phyloP scores from a whole-genome alignment of 345 rosid genomes.

The Lepidium aucheri region DNA sequence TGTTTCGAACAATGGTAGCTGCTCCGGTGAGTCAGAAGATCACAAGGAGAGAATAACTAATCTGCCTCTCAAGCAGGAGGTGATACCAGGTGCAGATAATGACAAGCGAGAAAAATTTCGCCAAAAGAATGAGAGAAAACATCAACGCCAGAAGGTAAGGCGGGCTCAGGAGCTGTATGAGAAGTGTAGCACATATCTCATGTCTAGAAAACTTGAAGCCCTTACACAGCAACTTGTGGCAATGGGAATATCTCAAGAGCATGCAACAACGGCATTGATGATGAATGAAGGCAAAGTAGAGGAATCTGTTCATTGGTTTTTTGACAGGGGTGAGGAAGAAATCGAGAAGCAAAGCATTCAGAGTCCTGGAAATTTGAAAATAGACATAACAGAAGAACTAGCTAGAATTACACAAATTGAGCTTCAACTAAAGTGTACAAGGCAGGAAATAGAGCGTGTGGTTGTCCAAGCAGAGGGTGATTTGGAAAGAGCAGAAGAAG shows the following conservation, averaged over 20 bases:
- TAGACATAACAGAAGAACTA: slow-evolving; percentile 82
- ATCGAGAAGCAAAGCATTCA: slow-evolving; percentile 34
- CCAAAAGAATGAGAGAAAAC: slow-evolving; percentile 86
- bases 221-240: slow-evolving; percentile 78
- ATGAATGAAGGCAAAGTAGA: slow-evolving; percentile 84
- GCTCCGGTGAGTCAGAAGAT: slow-evolving; percentile 94
- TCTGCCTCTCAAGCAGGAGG: slow-evolving; percentile 42
- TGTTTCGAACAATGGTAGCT: slow-evolving; percentile 78
- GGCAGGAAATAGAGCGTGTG: slow-evolving; percentile 84
- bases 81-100: slow-evolving; percentile 63
- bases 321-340: slow-evolving; percentile 69
- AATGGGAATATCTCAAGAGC: slow-evolving; percentile 85
- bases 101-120: slow-evolving; percentile 84
- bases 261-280: slow-evolving; percentile 74
- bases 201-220: slow-evolving; percentile 82
- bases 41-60: slow-evolving; percentile 59
- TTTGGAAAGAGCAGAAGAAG: slow-evolving; percentile 56
- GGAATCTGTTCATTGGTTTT: slow-evolving; percentile 77
- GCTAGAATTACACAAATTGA: slow-evolving; percentile 64
- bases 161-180: slow-evolving; percentile 85
- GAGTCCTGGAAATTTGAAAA: slow-evolving; percentile 50
- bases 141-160: slow-evolving; percentile 86
- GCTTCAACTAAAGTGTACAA: slow-evolving; percentile 43
- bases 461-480: slow-evolving; percentile 69
- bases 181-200: slow-evolving; percentile 66